Evolutionary conservation across 75 land plant species (phyloP).

Genomic region (Sequoiadendron giganteum): DNA sequence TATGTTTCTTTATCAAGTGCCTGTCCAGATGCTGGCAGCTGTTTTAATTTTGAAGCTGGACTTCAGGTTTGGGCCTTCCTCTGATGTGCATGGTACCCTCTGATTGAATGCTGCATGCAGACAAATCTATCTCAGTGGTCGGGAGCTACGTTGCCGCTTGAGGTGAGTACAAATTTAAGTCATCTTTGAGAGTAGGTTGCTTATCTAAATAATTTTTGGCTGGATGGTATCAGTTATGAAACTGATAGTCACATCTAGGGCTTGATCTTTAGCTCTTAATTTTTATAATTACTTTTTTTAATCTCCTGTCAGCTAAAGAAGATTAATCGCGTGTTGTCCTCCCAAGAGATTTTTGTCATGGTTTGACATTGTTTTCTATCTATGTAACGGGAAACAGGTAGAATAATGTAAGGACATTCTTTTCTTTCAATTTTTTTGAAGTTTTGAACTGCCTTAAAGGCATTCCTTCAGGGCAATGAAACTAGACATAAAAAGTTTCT

Average conservation of each 20-base stretch:
- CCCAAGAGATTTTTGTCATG: background rate
- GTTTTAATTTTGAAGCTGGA: slow-evolving; percentile 16
- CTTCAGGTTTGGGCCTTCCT: slow-evolving; percentile 24
- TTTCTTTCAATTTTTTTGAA: background rate
- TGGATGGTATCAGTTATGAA: background rate
- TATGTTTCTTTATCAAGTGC: background rate
- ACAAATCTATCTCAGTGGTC: slow-evolving; percentile 98
- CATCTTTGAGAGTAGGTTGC: background rate
- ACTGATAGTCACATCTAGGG: background rate
- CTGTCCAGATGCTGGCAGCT: background rate
- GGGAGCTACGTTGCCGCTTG: slow-evolving; percentile 97
- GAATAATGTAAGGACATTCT: background rate
- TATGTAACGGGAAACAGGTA: background rate
- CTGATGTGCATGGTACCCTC: slow-evolving; percentile 18
- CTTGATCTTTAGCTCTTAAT: background rate
- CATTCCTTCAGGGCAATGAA: background rate
- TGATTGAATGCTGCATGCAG: slow-evolving; percentile 58
- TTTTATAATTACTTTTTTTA: background rate
- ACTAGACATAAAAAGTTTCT: background rate
- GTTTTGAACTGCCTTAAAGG: background rate
- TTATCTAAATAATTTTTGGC: background rate
- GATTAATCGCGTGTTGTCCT: background rate
- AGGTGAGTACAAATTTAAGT: slow-evolving; percentile 42
- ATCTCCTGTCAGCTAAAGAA: background rate
- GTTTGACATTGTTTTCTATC: background rate